Conservation (phyloP, 495 filamentous ascomycete species). For the Aspergillus campestris region DNA sequence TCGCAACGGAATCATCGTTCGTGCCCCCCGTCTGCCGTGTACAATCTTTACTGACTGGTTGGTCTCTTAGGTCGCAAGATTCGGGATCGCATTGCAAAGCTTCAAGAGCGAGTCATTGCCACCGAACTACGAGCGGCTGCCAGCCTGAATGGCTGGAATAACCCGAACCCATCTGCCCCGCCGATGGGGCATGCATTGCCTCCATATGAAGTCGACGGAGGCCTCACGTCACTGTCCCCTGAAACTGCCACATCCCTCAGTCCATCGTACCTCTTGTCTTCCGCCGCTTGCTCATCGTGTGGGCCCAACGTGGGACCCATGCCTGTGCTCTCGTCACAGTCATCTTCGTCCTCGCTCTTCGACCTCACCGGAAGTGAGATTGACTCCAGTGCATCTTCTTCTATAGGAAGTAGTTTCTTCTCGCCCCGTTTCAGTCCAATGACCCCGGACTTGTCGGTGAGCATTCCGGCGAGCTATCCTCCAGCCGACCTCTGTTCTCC, state of each 20-base stretch:
- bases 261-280: background rate
- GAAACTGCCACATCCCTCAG: background rate
- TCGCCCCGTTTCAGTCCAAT: too few species aligned
- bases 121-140: conserved; percentile 32
- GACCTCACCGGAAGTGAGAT: too few species aligned
- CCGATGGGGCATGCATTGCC: background rate
- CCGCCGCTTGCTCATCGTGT: too few species aligned
- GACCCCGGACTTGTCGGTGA: too few species aligned
- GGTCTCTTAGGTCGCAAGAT: conserved; percentile 25
- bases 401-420: background rate
- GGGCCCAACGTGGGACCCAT: too few species aligned
- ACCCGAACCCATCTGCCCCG: conserved; percentile 6
- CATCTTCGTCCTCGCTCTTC: too few species aligned
- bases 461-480: background rate
- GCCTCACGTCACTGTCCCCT: too few species aligned
- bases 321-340: too few species aligned
- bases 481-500: background rate
- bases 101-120: conserved; percentile 36
- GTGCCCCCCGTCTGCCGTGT: background rate
- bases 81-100: conserved; percentile 34
- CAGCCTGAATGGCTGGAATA: conserved; percentile 24
- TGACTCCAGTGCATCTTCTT: background rate
- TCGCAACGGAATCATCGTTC: conserved; percentile 33
- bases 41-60: too few species aligned
- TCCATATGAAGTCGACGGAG: background rate